phyloP scores from a whole-genome alignment of 1,139 yeast genomes.

The Suhomyces wounanorum region DNA sequence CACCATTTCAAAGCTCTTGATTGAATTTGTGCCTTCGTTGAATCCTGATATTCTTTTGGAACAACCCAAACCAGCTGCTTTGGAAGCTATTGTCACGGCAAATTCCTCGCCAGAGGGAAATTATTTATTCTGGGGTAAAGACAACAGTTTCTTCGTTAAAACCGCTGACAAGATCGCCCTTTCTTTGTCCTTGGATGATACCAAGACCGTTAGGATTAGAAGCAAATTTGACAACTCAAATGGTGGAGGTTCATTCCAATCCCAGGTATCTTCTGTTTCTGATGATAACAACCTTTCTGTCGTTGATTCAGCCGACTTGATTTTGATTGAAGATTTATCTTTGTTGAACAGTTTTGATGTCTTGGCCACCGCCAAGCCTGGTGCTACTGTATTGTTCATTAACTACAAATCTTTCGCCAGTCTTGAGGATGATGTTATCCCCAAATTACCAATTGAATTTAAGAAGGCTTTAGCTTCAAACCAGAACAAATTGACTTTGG shows the following conservation, averaged over 20 bases:
- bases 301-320: slow-evolving; percentile 61
- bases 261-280: slow-evolving; percentile 58
- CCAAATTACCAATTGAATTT: slow-evolving; percentile 53
- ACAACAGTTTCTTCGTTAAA: slow-evolving; percentile 54
- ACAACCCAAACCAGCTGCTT: slow-evolving; percentile 2
- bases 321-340: slow-evolving; percentile 60
- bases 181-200: slow-evolving; percentile 67
- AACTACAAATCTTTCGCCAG: slow-evolving; percentile 43
- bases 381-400: slow-evolving; percentile 57
- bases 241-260: slow-evolving; percentile 83
- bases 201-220: slow-evolving; percentile 55
- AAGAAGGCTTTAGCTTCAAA: slow-evolving; percentile 58
- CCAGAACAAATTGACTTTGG: slow-evolving; percentile 50
- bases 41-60: slow-evolving; percentile 28
- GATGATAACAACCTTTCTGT: slow-evolving; percentile 26
- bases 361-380: slow-evolving; percentile 57
- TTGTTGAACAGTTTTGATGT: slow-evolving; percentile 62
- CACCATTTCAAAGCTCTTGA: slow-evolving; percentile 51
- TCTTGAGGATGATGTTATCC: slow-evolving; percentile 47
- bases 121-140: slow-evolving; percentile 69
- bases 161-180: slow-evolving; percentile 71
- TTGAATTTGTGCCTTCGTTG: slow-evolving; percentile 42
- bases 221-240: slow-evolving; percentile 71
- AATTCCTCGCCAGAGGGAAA: slow-evolving; percentile 50
- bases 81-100: slow-evolving; percentile 28